Conservation (phyloP, 257 asterid genomes). For the Solanum chiquidenum region DNA sequence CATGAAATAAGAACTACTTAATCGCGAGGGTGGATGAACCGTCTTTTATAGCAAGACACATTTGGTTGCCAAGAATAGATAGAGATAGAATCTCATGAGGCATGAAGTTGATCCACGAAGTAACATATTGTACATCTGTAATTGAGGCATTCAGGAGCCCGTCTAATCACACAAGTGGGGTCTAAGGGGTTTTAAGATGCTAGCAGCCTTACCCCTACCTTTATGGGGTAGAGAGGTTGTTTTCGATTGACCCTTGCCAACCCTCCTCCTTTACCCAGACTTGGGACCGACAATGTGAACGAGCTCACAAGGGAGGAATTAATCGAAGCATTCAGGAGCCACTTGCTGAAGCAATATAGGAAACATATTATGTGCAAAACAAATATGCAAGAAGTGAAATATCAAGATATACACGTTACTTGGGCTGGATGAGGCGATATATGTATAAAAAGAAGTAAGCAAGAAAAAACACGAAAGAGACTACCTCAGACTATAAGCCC, state of each 20-base stretch:
- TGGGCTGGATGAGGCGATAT: conserved; percentile 5
- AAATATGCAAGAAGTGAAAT: conserved; percentile 34
- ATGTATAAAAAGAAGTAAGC: conserved; percentile 20
- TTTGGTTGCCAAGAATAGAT: neutral
- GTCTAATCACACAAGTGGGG: neutral
- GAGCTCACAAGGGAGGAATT: neutral
- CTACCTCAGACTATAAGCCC: conserved; percentile 33
- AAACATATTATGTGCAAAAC: conserved; percentile 7
- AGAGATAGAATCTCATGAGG: neutral
- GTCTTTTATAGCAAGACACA: neutral
- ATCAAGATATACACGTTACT: conserved; percentile 35
- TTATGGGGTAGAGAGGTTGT: neutral
- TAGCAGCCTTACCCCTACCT: neutral
- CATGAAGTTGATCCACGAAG: neutral
- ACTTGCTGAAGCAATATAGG: neutral
- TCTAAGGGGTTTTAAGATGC: neutral
- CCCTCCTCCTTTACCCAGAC: neutral
- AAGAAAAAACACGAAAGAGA: conserved; percentile 4
- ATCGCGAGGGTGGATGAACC: neutral
- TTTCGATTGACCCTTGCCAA: neutral
- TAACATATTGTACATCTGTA: neutral
- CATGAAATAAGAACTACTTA: neutral
- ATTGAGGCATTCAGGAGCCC: neutral
- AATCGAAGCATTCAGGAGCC: neutral
- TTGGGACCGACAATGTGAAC: neutral